Percentiles rank a stretch among this genome's conserved stretches.
These are phyloP conservation scores for Centella asiatica DNA, from an alignment of 129 eudicot genomes.

Conservation along the genomic window DNA sequence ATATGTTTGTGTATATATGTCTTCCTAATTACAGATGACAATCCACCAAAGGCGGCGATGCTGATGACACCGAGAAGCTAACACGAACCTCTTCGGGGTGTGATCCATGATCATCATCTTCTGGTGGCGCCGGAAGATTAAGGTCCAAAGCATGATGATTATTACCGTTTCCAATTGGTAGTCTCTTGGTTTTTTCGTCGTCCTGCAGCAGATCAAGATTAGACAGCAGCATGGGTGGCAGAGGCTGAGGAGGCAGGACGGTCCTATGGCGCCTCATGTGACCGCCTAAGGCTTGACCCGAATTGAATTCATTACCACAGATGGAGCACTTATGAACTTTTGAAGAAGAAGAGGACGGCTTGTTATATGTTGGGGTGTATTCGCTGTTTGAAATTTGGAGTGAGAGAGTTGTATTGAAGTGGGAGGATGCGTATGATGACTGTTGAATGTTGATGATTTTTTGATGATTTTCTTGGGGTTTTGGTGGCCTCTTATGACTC, in stretches of 20 bases:
- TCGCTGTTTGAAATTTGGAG: constrained; percentile 32
- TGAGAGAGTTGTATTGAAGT: constrained; percentile 25
- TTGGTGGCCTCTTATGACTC: constrained; percentile 68
- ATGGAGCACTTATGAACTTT: constrained; percentile 80
- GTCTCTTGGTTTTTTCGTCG: constrained; percentile 27
- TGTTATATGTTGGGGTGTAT: no score
- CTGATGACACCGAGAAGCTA: constrained; percentile 45
- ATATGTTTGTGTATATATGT: background rate
- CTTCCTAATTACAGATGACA: constrained; percentile 38
- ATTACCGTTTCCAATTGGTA: constrained; percentile 19
- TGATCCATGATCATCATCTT: constrained; percentile 28
- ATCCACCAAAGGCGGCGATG: constrained; percentile 54
- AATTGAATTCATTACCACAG: constrained; percentile 72
- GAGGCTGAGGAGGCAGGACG: constrained; percentile 8
- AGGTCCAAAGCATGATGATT: constrained; percentile 54
- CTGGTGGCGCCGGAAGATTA: constrained; percentile 80
- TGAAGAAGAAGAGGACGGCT: constrained; percentile 13
- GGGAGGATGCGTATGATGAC: background rate
- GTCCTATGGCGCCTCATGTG: constrained; percentile 90
- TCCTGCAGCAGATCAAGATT: constrained; percentile 8
- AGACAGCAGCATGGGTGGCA: background rate
- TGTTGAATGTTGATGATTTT: background rate
- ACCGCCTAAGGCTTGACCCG: constrained; percentile 91
- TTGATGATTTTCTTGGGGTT: constrained; percentile 5
- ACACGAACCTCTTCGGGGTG: constrained; percentile 41